Percentiles rank a stretch among this genome's conserved stretches.
phyloP scores from a whole-genome alignment of 2,329 filamentous ascomycete species.

The Aspergillus vadensis region DNA sequence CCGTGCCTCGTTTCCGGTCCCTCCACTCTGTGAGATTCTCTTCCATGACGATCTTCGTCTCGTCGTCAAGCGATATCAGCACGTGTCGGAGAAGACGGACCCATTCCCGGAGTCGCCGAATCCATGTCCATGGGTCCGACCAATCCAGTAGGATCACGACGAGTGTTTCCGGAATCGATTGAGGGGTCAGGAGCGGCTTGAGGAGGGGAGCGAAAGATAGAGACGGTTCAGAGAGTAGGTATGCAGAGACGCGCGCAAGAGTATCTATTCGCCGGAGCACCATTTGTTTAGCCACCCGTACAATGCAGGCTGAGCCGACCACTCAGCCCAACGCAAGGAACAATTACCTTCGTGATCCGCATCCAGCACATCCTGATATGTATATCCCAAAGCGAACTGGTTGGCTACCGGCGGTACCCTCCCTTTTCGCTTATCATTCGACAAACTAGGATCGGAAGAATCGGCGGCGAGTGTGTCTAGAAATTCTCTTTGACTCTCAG shows the following conservation, averaged over 20 bases:
- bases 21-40: constrained; percentile 81
- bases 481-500: constrained; percentile 82
- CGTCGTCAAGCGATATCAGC: constrained; percentile 70
- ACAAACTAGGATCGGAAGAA: constrained; percentile 42
- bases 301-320: not conserved
- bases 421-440: constrained; percentile 50
- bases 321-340: not conserved
- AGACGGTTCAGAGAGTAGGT: constrained; percentile 83
- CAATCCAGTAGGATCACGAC: constrained; percentile 93
- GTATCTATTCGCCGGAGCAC: constrained; percentile 61
- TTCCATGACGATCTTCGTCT: constrained; percentile 81
- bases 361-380: constrained; percentile 91
- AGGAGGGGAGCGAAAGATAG: constrained; percentile 80
- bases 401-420: constrained; percentile 81
- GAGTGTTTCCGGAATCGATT: constrained; percentile 81
- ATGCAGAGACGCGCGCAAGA: constrained; percentile 83
- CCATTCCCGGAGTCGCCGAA: constrained; percentile 87
- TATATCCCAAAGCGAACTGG: constrained; percentile 89
- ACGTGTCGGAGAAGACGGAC: constrained; percentile 79
- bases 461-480: constrained; percentile 61
- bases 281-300: not conserved
- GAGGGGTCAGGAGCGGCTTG: constrained; percentile 78
- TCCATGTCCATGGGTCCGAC: constrained; percentile 90
- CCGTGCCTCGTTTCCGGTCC: constrained; percentile 67
- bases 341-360: constrained; percentile 81